A percentile compares a stretch with the other conserved stretches of the same genome.
Conservation (phyloP, 768 basidiomycete genomes). For the Lactarius hengduanensis region DNA sequence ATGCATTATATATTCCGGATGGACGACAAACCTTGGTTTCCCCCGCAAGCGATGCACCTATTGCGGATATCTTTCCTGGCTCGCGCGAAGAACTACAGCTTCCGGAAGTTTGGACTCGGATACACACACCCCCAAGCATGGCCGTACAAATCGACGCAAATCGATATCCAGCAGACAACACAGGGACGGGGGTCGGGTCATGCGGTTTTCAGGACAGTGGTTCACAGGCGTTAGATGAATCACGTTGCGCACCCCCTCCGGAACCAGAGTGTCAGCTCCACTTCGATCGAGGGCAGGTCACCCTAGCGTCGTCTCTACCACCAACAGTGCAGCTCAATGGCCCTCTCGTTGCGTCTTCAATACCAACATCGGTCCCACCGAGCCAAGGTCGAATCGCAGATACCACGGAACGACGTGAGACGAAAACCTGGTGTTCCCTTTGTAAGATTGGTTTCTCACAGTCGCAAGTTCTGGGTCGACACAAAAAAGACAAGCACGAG, state of each 20-base stretch:
- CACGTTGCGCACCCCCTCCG: not conserved
- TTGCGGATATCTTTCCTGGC: not conserved
- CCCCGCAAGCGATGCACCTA: not conserved
- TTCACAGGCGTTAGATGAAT: not conserved
- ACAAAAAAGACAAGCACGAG: not conserved
- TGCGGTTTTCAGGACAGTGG: not conserved
- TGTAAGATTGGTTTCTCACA: not conserved
- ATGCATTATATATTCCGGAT: not conserved
- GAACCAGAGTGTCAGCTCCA: not conserved
- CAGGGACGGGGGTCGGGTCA: not conserved
- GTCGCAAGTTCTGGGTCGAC: not conserved
- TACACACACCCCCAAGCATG: not conserved
- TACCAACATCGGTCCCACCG: not conserved
- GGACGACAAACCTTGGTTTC: not conserved
- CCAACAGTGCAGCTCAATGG: not conserved
- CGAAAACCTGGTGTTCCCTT: not conserved
- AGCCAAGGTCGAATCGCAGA: not conserved
- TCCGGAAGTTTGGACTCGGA: not conserved
- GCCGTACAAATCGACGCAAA: not conserved
- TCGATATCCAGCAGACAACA: not conserved
- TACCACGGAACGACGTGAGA: not conserved
- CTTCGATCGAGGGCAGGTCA: not conserved
- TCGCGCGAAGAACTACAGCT: not conserved
- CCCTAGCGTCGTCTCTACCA: not conserved
- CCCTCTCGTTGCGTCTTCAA: not conserved